Percentiles rank a stretch among this genome's conserved stretches.
These are phyloP conservation scores for Sophora flavescens DNA, from an alignment of 306 rosid genomes.

Conservation along the genomic window DNA sequence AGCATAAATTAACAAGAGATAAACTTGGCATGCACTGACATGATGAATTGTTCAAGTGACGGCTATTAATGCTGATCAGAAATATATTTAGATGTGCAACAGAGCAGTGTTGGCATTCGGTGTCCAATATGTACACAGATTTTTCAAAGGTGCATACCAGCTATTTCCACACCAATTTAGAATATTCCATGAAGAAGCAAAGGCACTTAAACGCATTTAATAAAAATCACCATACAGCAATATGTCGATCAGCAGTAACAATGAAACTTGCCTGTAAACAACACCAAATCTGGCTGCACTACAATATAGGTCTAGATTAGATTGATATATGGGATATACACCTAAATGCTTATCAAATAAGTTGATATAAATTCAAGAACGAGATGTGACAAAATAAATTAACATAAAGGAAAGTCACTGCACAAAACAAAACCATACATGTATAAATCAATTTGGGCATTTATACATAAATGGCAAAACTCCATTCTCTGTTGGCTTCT, in stretches of 20 bases:
- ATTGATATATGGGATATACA: slow-evolving; percentile 40
- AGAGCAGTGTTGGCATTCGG: slow-evolving; percentile 31
- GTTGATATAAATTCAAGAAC: slow-evolving; percentile 6
- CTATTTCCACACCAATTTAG: slow-evolving; percentile 36
- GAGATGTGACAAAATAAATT: not conserved
- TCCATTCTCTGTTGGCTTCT: slow-evolving; percentile 15
- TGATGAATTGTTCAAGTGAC: slow-evolving; percentile 23
- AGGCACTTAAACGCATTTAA: slow-evolving; percentile 38
- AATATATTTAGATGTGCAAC: slow-evolving; percentile 13
- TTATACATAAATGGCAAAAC: slow-evolving; percentile 9
- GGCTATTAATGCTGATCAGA: slow-evolving; percentile 9
- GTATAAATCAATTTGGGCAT: slow-evolving; percentile 28
- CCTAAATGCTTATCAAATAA: slow-evolving; percentile 19
- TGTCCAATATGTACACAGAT: slow-evolving; percentile 15
- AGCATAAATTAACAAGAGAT: slow-evolving; percentile 15
- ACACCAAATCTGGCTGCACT: slow-evolving; percentile 99
- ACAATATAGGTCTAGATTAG: slow-evolving; percentile 61
- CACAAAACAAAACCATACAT: slow-evolving; percentile 17
- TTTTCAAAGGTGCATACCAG: slow-evolving; percentile 34
- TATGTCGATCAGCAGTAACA: slow-evolving; percentile 44
- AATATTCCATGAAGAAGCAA: slow-evolving; percentile 38
- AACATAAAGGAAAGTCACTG: slow-evolving; percentile 1
- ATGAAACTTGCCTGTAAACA: slow-evolving; percentile 90
- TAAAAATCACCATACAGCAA: slow-evolving; percentile 29
- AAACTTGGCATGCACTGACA: slow-evolving; percentile 30